Conservation (phyloP, 352 stramenopile species). For the Globisporangium cederbergense region DNA sequence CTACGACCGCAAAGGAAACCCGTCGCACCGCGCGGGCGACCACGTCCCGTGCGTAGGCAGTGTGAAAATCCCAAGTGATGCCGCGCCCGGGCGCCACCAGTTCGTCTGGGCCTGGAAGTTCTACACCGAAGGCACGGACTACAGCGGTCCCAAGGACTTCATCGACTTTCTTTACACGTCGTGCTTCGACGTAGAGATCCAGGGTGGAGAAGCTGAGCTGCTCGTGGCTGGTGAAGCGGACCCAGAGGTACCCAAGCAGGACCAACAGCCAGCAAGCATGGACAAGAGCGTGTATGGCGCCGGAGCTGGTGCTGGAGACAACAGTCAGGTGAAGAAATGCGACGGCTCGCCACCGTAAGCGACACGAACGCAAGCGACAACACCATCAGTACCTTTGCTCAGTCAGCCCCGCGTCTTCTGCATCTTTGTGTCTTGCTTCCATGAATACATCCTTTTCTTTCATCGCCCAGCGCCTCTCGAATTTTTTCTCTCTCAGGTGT, state of each 20-base stretch:
- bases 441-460: no score
- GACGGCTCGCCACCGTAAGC: background rate
- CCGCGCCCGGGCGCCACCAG: slow-evolving; percentile 22
- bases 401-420: no score
- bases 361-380: background rate
- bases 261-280: background rate
- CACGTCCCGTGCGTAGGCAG: slow-evolving; percentile 29
- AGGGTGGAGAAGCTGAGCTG: background rate
- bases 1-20: slow-evolving; percentile 3
- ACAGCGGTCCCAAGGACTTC: slow-evolving; percentile 4
- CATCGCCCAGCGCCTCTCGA: no score
- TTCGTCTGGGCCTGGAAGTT: slow-evolving; percentile 42
- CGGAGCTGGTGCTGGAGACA: background rate
- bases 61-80: slow-evolving; percentile 25
- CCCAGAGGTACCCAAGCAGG: background rate
- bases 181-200: slow-evolving; percentile 17
- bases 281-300: background rate
- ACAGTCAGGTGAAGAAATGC: background rate
- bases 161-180: slow-evolving; percentile 14
- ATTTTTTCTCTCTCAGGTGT: no score
- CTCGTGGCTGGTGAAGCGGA: background rate
- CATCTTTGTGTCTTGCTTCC: no score
- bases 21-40: slow-evolving; percentile 23
- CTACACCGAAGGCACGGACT: slow-evolving; percentile 12
- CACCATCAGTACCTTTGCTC: no score